These are phyloP conservation scores for Ogataea angusta DNA, from an alignment of 805 yeast genomes.

Conservation along the genomic window DNA sequence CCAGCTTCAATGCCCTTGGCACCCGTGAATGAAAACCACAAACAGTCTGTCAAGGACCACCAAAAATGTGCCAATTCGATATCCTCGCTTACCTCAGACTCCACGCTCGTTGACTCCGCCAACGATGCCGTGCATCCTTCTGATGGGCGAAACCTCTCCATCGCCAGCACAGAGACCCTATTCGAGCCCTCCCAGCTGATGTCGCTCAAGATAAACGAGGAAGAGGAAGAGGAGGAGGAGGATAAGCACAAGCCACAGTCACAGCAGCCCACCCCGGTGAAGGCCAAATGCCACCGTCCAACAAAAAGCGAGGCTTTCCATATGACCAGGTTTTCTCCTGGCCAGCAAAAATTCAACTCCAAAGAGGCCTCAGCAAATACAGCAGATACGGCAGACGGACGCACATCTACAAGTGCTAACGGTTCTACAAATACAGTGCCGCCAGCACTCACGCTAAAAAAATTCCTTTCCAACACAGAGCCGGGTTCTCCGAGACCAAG, in stretches of 20 bases:
- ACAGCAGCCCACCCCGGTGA: conserved; percentile 12
- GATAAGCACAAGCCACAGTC: conserved; percentile 5
- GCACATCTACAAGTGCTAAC: not conserved
- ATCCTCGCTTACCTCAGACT: conserved; percentile 22
- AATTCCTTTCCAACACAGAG: conserved; percentile 15
- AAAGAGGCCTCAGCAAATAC: conserved; percentile 5
- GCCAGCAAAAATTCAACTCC: conserved; percentile 7
- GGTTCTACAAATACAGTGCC: conserved; percentile 2
- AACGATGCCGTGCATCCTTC: not conserved
- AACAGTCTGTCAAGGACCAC: conserved; percentile 7
- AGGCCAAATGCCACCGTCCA: conserved; percentile 16
- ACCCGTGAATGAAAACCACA: conserved; percentile 3
- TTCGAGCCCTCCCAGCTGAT: conserved; percentile 17
- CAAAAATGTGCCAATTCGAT: conserved; percentile 20
- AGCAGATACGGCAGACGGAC: conserved; percentile 1
- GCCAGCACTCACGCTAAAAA: conserved; percentile 12
- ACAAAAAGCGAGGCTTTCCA: conserved; percentile 19
- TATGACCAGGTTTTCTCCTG: conserved; percentile 4
- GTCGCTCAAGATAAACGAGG: conserved; percentile 19
- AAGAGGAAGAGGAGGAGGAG: conserved; percentile 15
- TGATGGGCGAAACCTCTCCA: conserved; percentile 13
- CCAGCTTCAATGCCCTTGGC: not conserved
- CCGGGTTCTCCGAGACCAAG: conserved; percentile 16
- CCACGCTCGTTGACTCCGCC: conserved; percentile 17
- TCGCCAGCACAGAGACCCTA: conserved; percentile 23